Evolutionary conservation across 2,329 filamentous ascomycete genomes (phyloP), one percentile per base, ranked within the genome.

Genomic region (Aspergillus japonicus): DNA sequence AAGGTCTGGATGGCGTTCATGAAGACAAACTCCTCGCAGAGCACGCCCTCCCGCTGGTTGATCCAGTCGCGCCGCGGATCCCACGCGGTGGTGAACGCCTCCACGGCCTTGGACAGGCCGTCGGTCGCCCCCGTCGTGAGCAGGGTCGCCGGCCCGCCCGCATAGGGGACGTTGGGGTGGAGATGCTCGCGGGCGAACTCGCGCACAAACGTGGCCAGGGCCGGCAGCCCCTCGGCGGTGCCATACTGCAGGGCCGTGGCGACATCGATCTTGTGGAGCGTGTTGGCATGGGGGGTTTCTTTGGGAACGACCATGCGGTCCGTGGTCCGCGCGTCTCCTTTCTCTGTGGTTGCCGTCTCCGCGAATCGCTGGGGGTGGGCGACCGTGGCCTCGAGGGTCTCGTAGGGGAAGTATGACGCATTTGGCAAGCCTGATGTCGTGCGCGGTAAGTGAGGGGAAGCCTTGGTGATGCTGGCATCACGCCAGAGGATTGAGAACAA

Each of bases 211-310:
- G 85, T 85, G 62, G 87, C 85, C 24, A 97, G 81, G 0, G 92
- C 87, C 1, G 90, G 90, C 68, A 96, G 94, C 50, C 93, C 93
- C 62, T 89, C 83, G 2, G 90, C 88, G n/a, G 84, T 85, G 61
- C 91, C 91, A 79, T 97, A 97, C 77, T 97, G 93, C 55, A 97
- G 81, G 3, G 92, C 92, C 0, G 90, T 89, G 55, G 86, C 83
- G 31, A 96, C 78, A 72, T 96, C 93, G 68, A 96, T 90, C 78
- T 89, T 90, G 70, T 84, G 85, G 31, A 85, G 68, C 0, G 84
- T 81, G 67, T 93, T 84, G 49, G 79, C 69, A 50, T 85, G 81
- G 3, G 78, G 72, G 14, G 85, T 85, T 52, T 84, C 78, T 72
- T 92, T 91, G 26, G 92, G 93, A 0, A 96, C 87, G 4, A 85